A percentile compares a stretch with the other conserved stretches of the same genome.
Conservation (phyloP, 306 rosid genomes). For the Castanospermum australe region DNA sequence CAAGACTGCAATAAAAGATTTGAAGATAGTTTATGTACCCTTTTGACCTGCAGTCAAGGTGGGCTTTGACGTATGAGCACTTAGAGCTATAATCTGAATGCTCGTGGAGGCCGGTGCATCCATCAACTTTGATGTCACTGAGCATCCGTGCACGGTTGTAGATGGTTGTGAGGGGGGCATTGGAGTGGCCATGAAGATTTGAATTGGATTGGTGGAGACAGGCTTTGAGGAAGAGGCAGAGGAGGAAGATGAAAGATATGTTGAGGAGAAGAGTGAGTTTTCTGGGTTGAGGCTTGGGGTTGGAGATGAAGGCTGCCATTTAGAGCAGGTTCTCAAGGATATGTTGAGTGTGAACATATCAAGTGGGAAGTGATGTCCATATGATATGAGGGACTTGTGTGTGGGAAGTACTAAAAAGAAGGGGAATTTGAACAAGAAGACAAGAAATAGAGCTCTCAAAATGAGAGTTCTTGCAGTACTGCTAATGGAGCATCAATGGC, state of each 20-base stretch:
- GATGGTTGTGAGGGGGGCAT: not conserved
- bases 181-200: not conserved
- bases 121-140: conserved; percentile 28
- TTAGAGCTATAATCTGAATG: conserved; percentile 36
- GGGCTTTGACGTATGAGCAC: conserved; percentile 52
- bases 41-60: conserved; percentile 47
- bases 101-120: conserved; percentile 46
- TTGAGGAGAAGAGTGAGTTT: conserved; percentile 41
- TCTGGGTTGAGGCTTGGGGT: conserved; percentile 11
- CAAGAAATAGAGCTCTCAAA: conserved; percentile 21
- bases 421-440: not conserved
- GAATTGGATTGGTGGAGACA: conserved; percentile 4
- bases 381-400: not conserved
- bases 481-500: not conserved
- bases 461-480: not conserved
- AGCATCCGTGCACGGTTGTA: conserved; percentile 22
- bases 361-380: conserved; percentile 11
- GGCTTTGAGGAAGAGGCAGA: conserved; percentile 30
- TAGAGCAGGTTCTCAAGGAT: not conserved
- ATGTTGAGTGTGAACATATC: not conserved
- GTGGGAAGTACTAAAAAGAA: not conserved
- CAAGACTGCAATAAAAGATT: conserved; percentile 63
- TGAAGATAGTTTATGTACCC: conserved; percentile 76
- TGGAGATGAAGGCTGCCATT: conserved; percentile 39
- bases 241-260: conserved; percentile 43